Evolutionary conservation across 208 protist species (phyloP), one percentile per base, ranked within the genome.

Genomic region (Phytomonas serpens): DNA sequence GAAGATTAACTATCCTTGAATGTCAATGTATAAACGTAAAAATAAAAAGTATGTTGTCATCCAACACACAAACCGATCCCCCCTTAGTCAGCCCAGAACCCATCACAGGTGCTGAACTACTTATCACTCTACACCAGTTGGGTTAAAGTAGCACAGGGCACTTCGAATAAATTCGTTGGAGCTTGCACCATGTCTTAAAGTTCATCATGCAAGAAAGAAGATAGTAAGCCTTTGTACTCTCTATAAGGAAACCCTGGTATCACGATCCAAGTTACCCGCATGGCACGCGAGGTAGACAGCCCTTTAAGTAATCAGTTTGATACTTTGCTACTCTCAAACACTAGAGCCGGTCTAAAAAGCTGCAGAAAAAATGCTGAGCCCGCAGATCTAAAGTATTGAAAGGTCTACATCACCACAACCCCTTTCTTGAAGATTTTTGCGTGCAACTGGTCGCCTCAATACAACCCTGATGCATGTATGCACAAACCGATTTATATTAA

Each of bases 241-340:
- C 16, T 57, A 57, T 57, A 57, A 11, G 19, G 47, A 27, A 6
- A 57, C 47, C 2, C 19, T 57, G 7, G 23, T 57, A 57, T 27
- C 16, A 57, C 23, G 47, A 23, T 19, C 19, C 1, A 57, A 19
- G 4, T 57, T 57, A 57, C 47, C 47, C 47, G 11, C 0, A 57
- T 23, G 47, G 47, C 47, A 9, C 47, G 19, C 47, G 19, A 57
- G 47, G 9, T 11, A 47, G 40, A 47, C 40, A 19, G 7, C 40
- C 40, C 13, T 11, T 47, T 3, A 11, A 47, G 9, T 47, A 47
- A 67, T 82, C 77, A 13, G 74, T 61, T 9, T 47, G 52, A 57
- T 82, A 74, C 61, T 86, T 72, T 67, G 4, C 34, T 6, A 36
- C 34, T 36, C 34, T 36, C 34, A 36, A 36, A 36, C 2, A 36